These are phyloP conservation scores for Excoecaria cochinchinensis DNA, from an alignment of 345 rosid species.

Conservation along the genomic window DNA sequence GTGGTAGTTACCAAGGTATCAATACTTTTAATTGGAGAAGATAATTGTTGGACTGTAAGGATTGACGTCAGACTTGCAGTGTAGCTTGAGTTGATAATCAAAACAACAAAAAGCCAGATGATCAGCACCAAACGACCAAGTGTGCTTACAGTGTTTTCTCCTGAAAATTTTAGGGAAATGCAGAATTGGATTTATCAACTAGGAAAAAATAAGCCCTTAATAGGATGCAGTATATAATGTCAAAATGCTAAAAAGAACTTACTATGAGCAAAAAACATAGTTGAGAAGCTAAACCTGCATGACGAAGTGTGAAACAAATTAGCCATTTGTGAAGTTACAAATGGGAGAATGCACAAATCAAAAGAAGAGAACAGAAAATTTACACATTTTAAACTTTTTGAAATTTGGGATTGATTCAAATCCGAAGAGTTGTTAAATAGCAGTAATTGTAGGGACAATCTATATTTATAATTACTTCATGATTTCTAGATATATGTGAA, in stretches of 20 bases:
- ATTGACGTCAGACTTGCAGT: slow-evolving; percentile 96
- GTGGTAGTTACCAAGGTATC: slow-evolving; percentile 60
- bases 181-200: not conserved
- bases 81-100: slow-evolving; percentile 89
- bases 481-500: no score
- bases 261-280: slow-evolving; percentile 89
- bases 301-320: not conserved
- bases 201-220: not conserved
- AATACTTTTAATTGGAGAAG: slow-evolving; percentile 83
- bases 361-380: not conserved
- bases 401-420: no score
- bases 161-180: slow-evolving; percentile 44
- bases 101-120: slow-evolving; percentile 85
- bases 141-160: slow-evolving; percentile 77
- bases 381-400: not conserved
- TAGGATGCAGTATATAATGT: not conserved
- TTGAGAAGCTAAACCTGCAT: slow-evolving; percentile 91
- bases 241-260: slow-evolving; percentile 30
- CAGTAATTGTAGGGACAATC: no score
- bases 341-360: not conserved
- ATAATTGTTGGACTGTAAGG: slow-evolving; percentile 80
- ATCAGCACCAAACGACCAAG: slow-evolving; percentile 79
- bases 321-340: not conserved
- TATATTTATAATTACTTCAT: no score
- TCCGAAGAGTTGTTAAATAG: no score